Evolutionary conservation across 2,329 filamentous ascomycete genomes (phyloP), one percentile per base, ranked within the genome.

Genomic region (Proliferodiscus dingleyae): DNA sequence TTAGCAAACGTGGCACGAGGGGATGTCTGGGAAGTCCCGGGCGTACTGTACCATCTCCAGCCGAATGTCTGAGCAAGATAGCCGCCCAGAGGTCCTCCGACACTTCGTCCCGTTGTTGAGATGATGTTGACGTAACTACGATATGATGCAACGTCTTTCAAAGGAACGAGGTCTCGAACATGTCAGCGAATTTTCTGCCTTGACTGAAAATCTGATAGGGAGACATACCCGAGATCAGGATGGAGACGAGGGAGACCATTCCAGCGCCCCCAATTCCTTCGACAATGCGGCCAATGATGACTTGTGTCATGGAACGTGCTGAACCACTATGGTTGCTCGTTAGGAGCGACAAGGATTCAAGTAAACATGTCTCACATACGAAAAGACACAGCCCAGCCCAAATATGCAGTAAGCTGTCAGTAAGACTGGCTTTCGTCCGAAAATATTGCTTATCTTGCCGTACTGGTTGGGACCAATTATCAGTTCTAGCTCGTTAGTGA

Each of bases 371-470:
- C n/a, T 15, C 18, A 62, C 69, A 61, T 55, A 74, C 76, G 72
- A 66, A 5, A 59, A 50, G 15, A 54, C 42, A 33, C 53, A 55
- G 8, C 72, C 72, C 11, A 68, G 41, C 1, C 69, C 71, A 42
- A 81, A 78, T 5, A 80, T 58, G 3, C 63, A 55, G 54, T 80
- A 80, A 1, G 72, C 69, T 2, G 67, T 59, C 0, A 78, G 59
- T 0, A 81, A 60, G 6, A 79, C 63, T 0, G 61, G 56, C 49
- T 75, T 78, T 1, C 77, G 71, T 5, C 77, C 77, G 53, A 77
- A 80, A 13, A 80, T 74, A 52, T 80, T 75, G 51, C 75, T 78
- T 13, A 81, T 56, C 48, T 80, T 79, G 0, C 74, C 76, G 47
- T 38, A 47, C 45, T 47, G 10, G 13, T 18, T 18, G 13, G 26